Evolutionary conservation across 129 eudicot species (phyloP), one percentile per base, ranked within the genome.

Genomic region (Centrapalus pauciflorus): DNA sequence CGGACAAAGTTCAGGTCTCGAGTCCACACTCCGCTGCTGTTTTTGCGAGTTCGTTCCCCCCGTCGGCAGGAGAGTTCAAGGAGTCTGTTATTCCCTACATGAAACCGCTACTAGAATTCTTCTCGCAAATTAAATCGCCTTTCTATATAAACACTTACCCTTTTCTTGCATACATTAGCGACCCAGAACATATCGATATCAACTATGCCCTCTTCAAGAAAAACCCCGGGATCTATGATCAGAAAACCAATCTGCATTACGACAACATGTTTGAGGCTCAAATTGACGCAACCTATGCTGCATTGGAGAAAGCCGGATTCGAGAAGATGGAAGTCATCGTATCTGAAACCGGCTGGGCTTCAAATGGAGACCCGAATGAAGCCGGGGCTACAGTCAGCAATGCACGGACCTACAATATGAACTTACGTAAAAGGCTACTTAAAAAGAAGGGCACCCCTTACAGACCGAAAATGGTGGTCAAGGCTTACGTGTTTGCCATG

Each of bases 191-290:
- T 34, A 94, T 94, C 25, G 92, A 94, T 57, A 35, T 94, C 3
- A 87, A 87, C 26, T 94, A 94, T n/a, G 99, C 99, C 1, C 82
- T 86, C 5, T 94, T 86, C 28, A 41, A 66, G 45, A 64, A 67
- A 32, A 94, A 84, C 48, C 77, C 85, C 0, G 97, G 99, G 51
- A 75, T 85, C 25, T 73, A 73, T 20, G 99, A 94, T 12, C n/a
- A 87, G 7, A 86, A 84, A 64, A 86, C 93, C 0, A 89, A 84
- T 32, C 80, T 89, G 7, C 97, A 84, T 59, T 94, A 94, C 17
- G 95, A 86, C 35, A 94, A 94, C 77, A 94, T 94, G 99, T 94
- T 94, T n/a, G 96, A 89, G 34, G 99, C 99, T 21, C 84, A 77
- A 66, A 78, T 94, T 7, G 99, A 94, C 41, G 99, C 99, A 7